Evolutionary conservation across 192 early-diverging fungal species (phyloP), one percentile per base, ranked within the genome.

Genomic region (Umbelopsis vinacea): DNA sequence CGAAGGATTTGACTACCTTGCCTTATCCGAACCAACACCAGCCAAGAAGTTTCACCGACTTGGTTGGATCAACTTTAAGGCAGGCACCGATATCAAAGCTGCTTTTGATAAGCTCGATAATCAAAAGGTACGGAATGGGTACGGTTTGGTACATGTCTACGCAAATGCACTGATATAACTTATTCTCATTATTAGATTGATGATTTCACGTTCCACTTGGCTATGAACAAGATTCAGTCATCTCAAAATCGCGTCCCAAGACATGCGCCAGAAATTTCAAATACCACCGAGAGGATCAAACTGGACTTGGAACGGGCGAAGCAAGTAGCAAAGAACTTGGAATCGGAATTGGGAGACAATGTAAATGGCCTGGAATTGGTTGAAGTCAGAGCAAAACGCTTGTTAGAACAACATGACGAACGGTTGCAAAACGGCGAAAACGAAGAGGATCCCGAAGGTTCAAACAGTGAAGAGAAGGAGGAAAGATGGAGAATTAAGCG

Each of bases 51-150:
- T 92, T 79, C 87, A 92, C 77, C 91, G 97, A 17, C 85, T 96
- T 70, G 97, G 95, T 12, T 98, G 97, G 97, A 90, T 95, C 71
- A 87, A 90, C 23, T 97, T 98, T 73, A 86, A 91, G 57, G 82
- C 92, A 29, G 94, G 90, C 22, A 92, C 93, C n/a, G 91, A 97
- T 74, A 85, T 97, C 78, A 87, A 90, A 14, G 82, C 79, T 48
- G 91, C 92, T 22, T 76, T 89, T 73, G 83, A 87, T 23, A 76
- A 80, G 45, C 78, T 94, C 60, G 83, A 93, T 71, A 82, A 86
- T 70, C 76, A 79, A 48, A 84, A 81, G 4, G 80, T 81, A 35
- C 37, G 21, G 29, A 29, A 29, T 29, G 29, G 29, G 1, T 29
- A 29, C 29, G 3, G 29, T 1, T n/a, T 29, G 29, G 22, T 23